A percentile compares a stretch with the other conserved stretches of the same genome.
phyloP scores from a whole-genome alignment of 2,329 filamentous ascomycete species.

The Pyricularia pennisetigena region DNA sequence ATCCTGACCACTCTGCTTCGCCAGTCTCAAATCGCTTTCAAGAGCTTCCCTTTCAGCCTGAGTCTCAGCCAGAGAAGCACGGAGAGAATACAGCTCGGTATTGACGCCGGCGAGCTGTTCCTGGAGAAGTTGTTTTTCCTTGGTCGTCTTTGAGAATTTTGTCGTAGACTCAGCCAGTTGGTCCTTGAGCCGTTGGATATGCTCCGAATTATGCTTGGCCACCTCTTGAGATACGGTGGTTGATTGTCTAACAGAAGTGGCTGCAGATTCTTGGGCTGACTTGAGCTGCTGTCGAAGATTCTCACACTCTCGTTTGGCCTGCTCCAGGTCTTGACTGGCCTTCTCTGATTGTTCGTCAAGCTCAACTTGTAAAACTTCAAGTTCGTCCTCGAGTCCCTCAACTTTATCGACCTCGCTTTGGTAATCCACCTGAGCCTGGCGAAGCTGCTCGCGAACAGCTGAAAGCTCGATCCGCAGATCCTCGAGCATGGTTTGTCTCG shows the following conservation, averaged over 20 bases:
- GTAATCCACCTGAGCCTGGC: slow-evolving; percentile 55
- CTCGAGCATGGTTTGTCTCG: slow-evolving; percentile 55
- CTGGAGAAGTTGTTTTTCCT: slow-evolving; percentile 54
- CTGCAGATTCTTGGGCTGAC: slow-evolving; percentile 14
- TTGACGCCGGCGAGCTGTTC: slow-evolving; percentile 51
- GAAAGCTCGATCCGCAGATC: slow-evolving; percentile 58
- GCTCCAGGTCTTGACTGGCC: slow-evolving; percentile 35
- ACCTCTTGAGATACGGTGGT: slow-evolving; percentile 21
- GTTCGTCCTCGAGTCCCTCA: slow-evolving; percentile 62
- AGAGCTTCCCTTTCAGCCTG: slow-evolving; percentile 60
- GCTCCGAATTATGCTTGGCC: slow-evolving; percentile 25
- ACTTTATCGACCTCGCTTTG: slow-evolving; percentile 54
- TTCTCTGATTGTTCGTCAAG: slow-evolving; percentile 56
- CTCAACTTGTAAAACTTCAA: slow-evolving; percentile 60
- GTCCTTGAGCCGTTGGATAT: slow-evolving; percentile 41
- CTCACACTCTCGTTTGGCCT: slow-evolving; percentile 34
- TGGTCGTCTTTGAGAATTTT: slow-evolving; percentile 44
- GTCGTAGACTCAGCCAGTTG: slow-evolving; percentile 48
- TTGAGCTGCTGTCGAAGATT: slow-evolving; percentile 32
- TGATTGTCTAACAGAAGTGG: slow-evolving; percentile 18
- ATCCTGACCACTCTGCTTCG: slow-evolving; percentile 46
- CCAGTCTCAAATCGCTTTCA: slow-evolving; percentile 46
- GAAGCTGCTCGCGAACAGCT: slow-evolving; percentile 56
- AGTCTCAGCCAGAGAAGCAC: slow-evolving; percentile 43
- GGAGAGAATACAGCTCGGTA: slow-evolving; percentile 49